These are phyloP conservation scores for Penicillium glabrum DNA, from an alignment of 2,329 filamentous ascomycete species.

Conservation along the genomic window DNA sequence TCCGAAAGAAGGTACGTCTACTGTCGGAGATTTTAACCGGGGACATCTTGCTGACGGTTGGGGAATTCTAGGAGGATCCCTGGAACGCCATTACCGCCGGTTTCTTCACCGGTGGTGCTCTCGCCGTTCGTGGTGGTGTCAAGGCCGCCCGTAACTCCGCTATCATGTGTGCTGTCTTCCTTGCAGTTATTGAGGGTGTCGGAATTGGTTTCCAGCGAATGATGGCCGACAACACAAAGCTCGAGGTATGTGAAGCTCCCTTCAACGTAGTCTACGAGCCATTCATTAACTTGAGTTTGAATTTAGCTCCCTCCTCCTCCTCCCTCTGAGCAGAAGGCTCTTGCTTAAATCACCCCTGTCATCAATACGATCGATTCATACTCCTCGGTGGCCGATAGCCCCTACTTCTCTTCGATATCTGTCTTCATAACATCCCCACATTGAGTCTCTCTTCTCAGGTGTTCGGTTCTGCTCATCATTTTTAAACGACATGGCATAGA, in stretches of 20 bases:
- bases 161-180: conserved; percentile 89
- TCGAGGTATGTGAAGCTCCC: conserved; percentile 62
- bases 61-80: conserved; percentile 68
- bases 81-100: conserved; percentile 98
- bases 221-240: conserved; percentile 83
- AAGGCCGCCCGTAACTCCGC: conserved; percentile 92
- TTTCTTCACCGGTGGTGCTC: conserved; percentile 90
- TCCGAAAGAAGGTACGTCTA: conserved; percentile 68
- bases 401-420: conserved; percentile 14
- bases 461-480: conserved; percentile 37
- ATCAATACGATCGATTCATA: conserved; percentile 12
- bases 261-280: conserved; percentile 5
- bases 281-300: conserved; percentile 5
- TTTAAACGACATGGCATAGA: conserved; percentile 39
- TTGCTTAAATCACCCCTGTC: conserved; percentile 28
- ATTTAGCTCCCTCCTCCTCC: conserved; percentile 38
- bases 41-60: conserved; percentile 62
- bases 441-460: conserved; percentile 41
- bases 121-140: conserved; percentile 88
- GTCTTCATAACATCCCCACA: conserved; percentile 23
- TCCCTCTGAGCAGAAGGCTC: conserved; percentile 36
- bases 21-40: conserved; percentile 23
- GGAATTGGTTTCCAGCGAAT: conserved; percentile 94
- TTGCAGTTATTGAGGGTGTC: conserved; percentile 96
- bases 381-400: neutral